Percentiles rank a stretch among this genome's conserved stretches.
These are phyloP conservation scores for Malus hybrid DNA, from an alignment of 331 rosid species.

Conservation along the genomic window DNA sequence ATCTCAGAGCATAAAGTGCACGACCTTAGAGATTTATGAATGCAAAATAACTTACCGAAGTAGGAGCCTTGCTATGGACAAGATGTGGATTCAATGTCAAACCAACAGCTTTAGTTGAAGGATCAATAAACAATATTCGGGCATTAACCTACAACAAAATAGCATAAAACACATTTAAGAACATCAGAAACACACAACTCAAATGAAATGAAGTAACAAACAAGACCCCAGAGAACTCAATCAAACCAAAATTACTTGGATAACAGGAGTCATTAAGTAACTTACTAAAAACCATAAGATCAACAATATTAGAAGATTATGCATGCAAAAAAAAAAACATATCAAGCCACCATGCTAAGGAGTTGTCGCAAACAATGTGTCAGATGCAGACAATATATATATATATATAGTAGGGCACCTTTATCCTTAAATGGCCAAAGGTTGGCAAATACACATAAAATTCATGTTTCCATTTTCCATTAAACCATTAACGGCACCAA, in stretches of 20 bases:
- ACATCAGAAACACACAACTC: neutral
- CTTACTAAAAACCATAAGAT: no score
- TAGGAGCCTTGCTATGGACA: conserved; percentile 67
- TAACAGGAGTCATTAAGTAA: no score
- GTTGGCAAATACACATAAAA: neutral
- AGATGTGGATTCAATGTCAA: conserved; percentile 90
- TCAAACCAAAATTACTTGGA: no score
- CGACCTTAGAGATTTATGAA: neutral
- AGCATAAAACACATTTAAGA: neutral
- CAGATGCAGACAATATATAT: neutral
- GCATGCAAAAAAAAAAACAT: neutral
- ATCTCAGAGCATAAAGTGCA: neutral
- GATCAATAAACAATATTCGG: conserved; percentile 86
- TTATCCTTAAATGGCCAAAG: neutral
- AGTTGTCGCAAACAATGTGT: neutral
- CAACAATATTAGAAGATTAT: no score
- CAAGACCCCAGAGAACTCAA: no score
- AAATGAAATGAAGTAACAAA: neutral
- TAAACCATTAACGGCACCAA: neutral
- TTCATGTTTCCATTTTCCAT: neutral
- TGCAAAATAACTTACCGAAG: conserved; percentile 49
- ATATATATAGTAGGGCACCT: neutral
- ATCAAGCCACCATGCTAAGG: neutral
- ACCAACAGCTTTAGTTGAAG: conserved; percentile 85
- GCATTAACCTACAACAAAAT: conserved; percentile 57